Base-by-base conservation (phyloP, 2,329 filamentous ascomycete species). In the Colletotrichum sidae region DNA sequence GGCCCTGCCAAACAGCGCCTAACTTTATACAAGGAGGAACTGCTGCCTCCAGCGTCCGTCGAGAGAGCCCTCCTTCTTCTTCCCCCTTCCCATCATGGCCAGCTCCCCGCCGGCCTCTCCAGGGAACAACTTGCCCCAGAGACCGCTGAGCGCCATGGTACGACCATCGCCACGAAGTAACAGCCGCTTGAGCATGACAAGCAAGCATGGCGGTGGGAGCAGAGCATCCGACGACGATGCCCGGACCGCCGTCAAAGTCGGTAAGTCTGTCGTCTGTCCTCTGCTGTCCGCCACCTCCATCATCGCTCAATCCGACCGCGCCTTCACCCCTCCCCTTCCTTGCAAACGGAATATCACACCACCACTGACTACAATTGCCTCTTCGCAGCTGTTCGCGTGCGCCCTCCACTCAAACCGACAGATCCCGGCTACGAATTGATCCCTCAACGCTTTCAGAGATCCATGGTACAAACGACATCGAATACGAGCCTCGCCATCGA, bases 371-470 rank as follows among this genome's bases (percentile, higher is more conserved):
- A 12, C n/a, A 17, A 33, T 37, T 58, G 17, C 37, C 12, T 9
- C 33, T 25, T 42, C n/a, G 15, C 49, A 98, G 96, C 92, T 77
- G 93, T 99, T 72, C 94, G 96, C 76, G 91, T 98, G 53, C 93
- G 96, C 72, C 96, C 96, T 53, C 91, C 95, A 58, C 84, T 98
- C 62, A 89, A 90, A 71, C 83, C 93, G 6, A 87, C 86, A 70
- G 96, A 99, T 77, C 96, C 96, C 6, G 95, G 94, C 68, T 99
- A 87, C 81, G 96, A 99, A 69, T 88, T 98, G 69, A 96, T 99
- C 63, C 96, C 96, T 12, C 94, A 97, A 78, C 90, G 96, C 73
- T 99, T 99, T 75, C 95, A 97, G 78, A 89, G 91, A 69, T 91
- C 94, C 44, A 97, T 95, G 83, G 94, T 96, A 68, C 94, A 97